Evolutionary conservation across 75 land plant genomes (phyloP), one percentile per base, ranked within the genome.

Genomic region (Selaginella tamariscina): DNA sequence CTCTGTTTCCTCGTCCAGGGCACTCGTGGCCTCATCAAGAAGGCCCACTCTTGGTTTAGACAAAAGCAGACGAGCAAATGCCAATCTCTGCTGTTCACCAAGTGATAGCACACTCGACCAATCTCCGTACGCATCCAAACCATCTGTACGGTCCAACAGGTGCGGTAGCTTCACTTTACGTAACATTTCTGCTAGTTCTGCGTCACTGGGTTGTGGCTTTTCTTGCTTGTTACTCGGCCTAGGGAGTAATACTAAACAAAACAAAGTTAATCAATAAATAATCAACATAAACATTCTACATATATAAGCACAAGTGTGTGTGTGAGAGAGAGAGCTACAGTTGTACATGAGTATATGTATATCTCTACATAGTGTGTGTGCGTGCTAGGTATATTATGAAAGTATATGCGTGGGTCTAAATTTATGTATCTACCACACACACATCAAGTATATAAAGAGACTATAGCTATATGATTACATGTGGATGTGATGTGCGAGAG

Each of bases 1-100:
- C 96, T 94, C 98, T 75, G 86, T 94, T 24, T 75, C 83, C 66
- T 87, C 91, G 78, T 94, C 98, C 30, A 94, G 67, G 30, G 98
- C 98, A 74, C 98, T 94, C 21, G 98, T 94, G 24, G 96, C 81
- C 74, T 94, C 98, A 79, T 94, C 98, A 76, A 94, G 44, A 1
- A 94, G 77, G 32, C 79, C 91, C 64, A 94, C 32, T 23, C 72
- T 73, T 73, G 96, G 98, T 49, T 77, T 83, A 30, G 88, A 72
- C n/a, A 94, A 79, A 64, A 94, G 75, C 44, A 94, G 60, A 26
- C 98, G 96, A 64, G 98, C 98, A 76, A 94, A 87, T 66, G 98
- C 98, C 56, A 94, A 84, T 66, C 98, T 90, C 65, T 94, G 98
- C 65, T 94, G 98, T 78, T 94, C 98, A 33, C 98, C 98, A 31